phyloP scores from a whole-genome alignment of 225 moss, liverwort and hornwort species.

The Bryum argenteum region DNA sequence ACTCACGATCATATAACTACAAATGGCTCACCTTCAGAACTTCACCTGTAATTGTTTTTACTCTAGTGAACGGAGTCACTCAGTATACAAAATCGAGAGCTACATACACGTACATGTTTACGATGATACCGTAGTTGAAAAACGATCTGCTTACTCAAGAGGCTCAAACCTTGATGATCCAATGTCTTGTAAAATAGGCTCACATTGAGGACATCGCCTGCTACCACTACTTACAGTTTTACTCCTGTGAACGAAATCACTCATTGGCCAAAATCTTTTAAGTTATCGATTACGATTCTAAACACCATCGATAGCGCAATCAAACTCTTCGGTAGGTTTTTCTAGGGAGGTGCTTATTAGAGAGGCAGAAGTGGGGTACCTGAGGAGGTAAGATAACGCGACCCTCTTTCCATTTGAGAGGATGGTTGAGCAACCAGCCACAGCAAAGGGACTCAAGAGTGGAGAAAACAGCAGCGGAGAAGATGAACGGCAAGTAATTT shows the following conservation, averaged over 20 bases:
- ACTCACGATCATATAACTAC: neutral
- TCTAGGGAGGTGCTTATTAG: too few relatives aligned
- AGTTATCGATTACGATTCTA: too few relatives aligned
- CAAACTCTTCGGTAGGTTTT: neutral
- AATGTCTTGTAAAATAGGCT: neutral
- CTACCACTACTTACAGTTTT: neutral
- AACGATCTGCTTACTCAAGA: too few relatives aligned
- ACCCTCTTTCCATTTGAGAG: slow-evolving; percentile 71
- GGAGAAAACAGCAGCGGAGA: slow-evolving; percentile 71
- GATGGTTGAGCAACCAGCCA: slow-evolving; percentile 91
- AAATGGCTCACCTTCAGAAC: neutral
- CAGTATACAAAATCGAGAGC: too few relatives aligned
- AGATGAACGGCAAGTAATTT: slow-evolving; percentile 60
- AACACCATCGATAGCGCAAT: neutral
- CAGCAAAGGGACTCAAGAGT: slow-evolving; percentile 71
- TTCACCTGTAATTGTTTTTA: neutral
- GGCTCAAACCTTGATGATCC: too few relatives aligned
- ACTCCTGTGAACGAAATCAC: slow-evolving; percentile 2
- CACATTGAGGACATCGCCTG: neutral
- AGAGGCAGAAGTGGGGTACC: slow-evolving; percentile 41
- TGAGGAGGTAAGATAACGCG: slow-evolving; percentile 73
- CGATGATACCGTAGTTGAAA: too few relatives aligned
- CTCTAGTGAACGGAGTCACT: neutral
- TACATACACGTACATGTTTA: too few relatives aligned
- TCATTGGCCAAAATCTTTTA: neutral